These are phyloP conservation scores for Hypericum androsaemum DNA, from an alignment of 345 rosid species.

Conservation along the genomic window DNA sequence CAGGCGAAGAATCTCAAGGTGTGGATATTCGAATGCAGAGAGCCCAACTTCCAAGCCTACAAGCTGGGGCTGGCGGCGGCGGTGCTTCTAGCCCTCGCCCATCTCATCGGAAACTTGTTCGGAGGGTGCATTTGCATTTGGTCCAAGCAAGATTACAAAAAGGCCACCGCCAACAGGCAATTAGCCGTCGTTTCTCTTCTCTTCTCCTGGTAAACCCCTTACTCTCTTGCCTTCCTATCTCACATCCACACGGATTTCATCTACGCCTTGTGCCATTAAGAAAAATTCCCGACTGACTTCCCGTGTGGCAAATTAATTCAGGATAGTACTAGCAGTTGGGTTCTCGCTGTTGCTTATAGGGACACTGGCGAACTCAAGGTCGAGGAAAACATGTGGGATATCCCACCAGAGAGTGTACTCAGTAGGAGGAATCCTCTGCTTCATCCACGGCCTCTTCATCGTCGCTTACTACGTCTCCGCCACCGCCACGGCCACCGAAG, in stretches of 20 bases:
- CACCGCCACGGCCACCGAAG: slow-evolving; percentile 43
- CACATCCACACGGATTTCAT: background rate
- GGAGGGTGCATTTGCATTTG: slow-evolving; percentile 67
- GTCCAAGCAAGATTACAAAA: slow-evolving; percentile 40
- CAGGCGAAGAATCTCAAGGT: slow-evolving; percentile 66
- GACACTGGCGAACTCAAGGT: slow-evolving; percentile 50
- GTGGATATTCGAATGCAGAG: slow-evolving; percentile 73
- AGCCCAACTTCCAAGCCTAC: slow-evolving; percentile 68
- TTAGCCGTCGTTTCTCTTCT: slow-evolving; percentile 67
- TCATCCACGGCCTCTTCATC: slow-evolving; percentile 64
- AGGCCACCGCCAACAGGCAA: slow-evolving; percentile 57
- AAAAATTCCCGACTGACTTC: background rate
- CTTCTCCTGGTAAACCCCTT: slow-evolving; percentile 55
- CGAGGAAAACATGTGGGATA: slow-evolving; percentile 56
- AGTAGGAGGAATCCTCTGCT: slow-evolving; percentile 71
- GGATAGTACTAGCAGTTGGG: slow-evolving; percentile 58
- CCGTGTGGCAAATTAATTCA: slow-evolving; percentile 14
- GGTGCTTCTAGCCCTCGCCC: slow-evolving; percentile 50
- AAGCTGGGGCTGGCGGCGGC: slow-evolving; percentile 67
- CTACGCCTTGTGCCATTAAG: background rate
- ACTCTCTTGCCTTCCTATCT: background rate
- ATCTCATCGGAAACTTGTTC: slow-evolving; percentile 42
- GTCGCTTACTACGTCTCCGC: slow-evolving; percentile 72
- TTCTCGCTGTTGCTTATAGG: slow-evolving; percentile 71
- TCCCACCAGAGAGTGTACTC: slow-evolving; percentile 50